Percentiles rank a stretch among this genome's conserved stretches.
phyloP scores from a whole-genome alignment of 78 protist species.

The Dictyostelium purpureum region DNA sequence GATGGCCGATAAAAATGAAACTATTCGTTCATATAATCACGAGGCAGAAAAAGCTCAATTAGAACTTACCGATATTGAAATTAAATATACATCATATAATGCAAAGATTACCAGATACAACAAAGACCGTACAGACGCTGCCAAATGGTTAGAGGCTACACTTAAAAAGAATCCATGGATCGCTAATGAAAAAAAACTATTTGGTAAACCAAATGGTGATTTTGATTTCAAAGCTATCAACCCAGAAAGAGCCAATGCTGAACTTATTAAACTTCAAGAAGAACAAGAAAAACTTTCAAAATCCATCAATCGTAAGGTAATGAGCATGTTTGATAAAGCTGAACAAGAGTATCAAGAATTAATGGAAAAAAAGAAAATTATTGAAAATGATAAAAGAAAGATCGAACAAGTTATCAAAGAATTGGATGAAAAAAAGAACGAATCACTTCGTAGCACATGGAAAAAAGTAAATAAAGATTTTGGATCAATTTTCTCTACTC shows the following conservation, averaged over 20 bases:
- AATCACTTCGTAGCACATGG: conserved; percentile 92
- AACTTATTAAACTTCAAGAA: conserved; percentile 27
- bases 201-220: conserved; percentile 79
- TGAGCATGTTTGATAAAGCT: conserved; percentile 82
- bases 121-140: conserved; percentile 56
- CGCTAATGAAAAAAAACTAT: conserved; percentile 70
- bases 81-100: conserved; percentile 27
- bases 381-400: conserved; percentile 94
- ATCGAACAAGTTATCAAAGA: conserved; percentile 90
- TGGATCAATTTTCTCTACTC: conserved; percentile 94
- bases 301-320: conserved; percentile 93
- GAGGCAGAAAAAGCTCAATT: not conserved
- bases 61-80: not conserved
- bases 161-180: conserved; percentile 83
- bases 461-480: conserved; percentile 90
- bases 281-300: conserved; percentile 68
- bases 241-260: not conserved
- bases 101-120: not conserved
- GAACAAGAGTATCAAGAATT: conserved; percentile 96
- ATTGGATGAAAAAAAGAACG: conserved; percentile 95
- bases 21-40: not conserved
- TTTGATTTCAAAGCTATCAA: conserved; percentile 81
- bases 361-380: conserved; percentile 84
- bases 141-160: not conserved
- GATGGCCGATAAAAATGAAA: conserved; percentile 22